phyloP scores from a whole-genome alignment of 208 protist genomes.

The Naegleria fowleri region DNA sequence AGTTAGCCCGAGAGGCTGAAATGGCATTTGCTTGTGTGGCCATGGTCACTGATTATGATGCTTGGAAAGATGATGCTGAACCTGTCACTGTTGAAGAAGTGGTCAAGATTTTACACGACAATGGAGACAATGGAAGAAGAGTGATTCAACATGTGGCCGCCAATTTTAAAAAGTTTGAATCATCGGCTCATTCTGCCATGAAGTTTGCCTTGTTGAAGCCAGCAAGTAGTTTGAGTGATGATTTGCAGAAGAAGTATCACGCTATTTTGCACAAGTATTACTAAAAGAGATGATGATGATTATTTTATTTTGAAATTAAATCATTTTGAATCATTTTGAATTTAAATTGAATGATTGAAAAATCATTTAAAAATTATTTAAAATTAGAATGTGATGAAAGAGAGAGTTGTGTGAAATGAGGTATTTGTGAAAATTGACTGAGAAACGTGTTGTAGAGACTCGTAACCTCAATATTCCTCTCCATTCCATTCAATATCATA shows the following conservation, averaged over 20 bases:
- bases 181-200: not conserved
- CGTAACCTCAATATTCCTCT: not conserved
- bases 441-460: too few relatives aligned
- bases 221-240: not conserved
- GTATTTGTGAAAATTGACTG: too few relatives aligned
- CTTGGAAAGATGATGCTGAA: constrained; percentile 64
- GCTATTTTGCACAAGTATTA: not conserved
- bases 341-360: too few relatives aligned
- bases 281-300: too few relatives aligned
- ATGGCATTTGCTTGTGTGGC: constrained; percentile 71
- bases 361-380: too few relatives aligned
- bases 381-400: too few relatives aligned
- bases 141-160: not conserved
- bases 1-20: constrained; percentile 79
- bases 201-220: not conserved
- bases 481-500: constrained; percentile 20
- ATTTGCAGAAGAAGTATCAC: not conserved
- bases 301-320: too few relatives aligned
- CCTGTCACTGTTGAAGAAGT: constrained; percentile 62
- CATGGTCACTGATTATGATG: constrained; percentile 88
- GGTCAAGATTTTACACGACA: constrained; percentile 52
- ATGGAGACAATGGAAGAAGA: constrained; percentile 52
- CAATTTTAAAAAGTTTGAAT: not conserved
- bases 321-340: too few relatives aligned
- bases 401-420: too few relatives aligned